Base-by-base conservation (phyloP, 768 basidiomycete species). In the Suillus cothurnatus region DNA sequence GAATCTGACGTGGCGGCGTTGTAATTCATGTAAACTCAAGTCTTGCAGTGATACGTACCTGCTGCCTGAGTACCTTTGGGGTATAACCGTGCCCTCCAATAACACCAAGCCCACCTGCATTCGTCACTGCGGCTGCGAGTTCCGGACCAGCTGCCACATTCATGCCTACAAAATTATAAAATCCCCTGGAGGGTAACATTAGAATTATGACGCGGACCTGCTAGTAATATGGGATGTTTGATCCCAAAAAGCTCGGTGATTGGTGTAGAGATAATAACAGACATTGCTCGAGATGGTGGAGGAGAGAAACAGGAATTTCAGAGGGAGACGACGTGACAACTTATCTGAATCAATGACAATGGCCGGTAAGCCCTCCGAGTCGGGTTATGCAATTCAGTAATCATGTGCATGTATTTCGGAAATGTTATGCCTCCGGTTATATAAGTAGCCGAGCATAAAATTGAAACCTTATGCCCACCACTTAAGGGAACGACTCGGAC, bases 71-170 rank as follows among this genome's bases (percentile, higher is more conserved):
- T 60, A 92, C 82, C 76, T 91, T 92, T 26, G 92, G 92, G 3
- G 94, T 93, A 74, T 91, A 95, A 0, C 93, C 93, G 38, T 91
- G 82, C 62, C 95, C 95, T 43, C 95, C 95, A 66, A 98, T 94
- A 61, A 97, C 94, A 67, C 95, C 95, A 50, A 97, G 70, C 61
- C 95, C 95, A 57, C 95, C 95, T 32, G 94, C 95, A 71, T 97
- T 97, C 52, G 93, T 94, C 64, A 97, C 95, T 45, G 93, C 95
- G 47, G 95, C 95, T 21, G 94, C 95, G 31, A 96, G 86, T 75
- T 95, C 94, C 21, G 95, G 86, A 28, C 88, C 88, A 8, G 86
- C 86, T 23, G 88, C 86, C 19, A 88, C 86, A 67, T 88, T 88
- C 86, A 87, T 88, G 36, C 88, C 85, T 84, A 47, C 47, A 52